Evolutionary conservation across 495 filamentous ascomycete species (phyloP).

Genomic region (Penicillium coprophilum): DNA sequence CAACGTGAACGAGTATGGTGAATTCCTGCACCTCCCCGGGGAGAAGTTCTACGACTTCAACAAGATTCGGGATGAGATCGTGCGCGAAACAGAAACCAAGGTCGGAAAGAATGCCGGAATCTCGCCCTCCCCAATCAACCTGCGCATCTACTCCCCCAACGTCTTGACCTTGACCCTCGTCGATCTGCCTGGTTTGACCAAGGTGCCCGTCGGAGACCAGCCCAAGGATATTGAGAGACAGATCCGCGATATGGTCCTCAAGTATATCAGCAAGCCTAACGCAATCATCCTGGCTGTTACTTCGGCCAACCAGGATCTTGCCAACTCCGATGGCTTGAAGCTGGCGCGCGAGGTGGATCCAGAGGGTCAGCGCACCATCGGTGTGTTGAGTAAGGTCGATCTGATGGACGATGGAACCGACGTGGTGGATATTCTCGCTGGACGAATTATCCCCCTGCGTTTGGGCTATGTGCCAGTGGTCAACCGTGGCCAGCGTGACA

Average conservation of each 20-base stretch:
- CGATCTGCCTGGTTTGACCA: constrained; percentile 95
- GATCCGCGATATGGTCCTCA: constrained; percentile 97
- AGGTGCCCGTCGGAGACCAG: constrained; percentile 97
- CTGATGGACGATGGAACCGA: constrained; percentile 99
- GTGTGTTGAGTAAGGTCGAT: constrained; percentile 98
- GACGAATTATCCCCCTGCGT: constrained; percentile 93
- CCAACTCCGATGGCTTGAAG: constrained; percentile 97
- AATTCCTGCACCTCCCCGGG: constrained; percentile 97
- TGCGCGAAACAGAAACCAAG: constrained; percentile 93
- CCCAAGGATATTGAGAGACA: constrained; percentile 97
- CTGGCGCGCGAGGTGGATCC: constrained; percentile 96
- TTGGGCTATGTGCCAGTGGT: constrained; percentile 98
- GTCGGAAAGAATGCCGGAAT: constrained; percentile 96
- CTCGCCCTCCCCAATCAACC: constrained; percentile 92
- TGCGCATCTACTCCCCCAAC: constrained; percentile 96
- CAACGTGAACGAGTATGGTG: constrained; percentile 96
- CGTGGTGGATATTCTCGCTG: constrained; percentile 98
- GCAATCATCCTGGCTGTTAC: constrained; percentile 98
- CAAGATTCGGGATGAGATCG: constrained; percentile 98
- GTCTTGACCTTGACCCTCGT: constrained; percentile 97
- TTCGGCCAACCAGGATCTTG: constrained; percentile 93
- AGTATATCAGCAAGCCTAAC: constrained; percentile 97
- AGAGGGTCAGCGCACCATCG: constrained; percentile 96
- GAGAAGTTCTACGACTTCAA: constrained; percentile 99
- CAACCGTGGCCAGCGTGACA: constrained; percentile 98